phyloP scores from a whole-genome alignment of 1,284 basidiomycete genomes.

The Ustilago shanxiensis region DNA sequence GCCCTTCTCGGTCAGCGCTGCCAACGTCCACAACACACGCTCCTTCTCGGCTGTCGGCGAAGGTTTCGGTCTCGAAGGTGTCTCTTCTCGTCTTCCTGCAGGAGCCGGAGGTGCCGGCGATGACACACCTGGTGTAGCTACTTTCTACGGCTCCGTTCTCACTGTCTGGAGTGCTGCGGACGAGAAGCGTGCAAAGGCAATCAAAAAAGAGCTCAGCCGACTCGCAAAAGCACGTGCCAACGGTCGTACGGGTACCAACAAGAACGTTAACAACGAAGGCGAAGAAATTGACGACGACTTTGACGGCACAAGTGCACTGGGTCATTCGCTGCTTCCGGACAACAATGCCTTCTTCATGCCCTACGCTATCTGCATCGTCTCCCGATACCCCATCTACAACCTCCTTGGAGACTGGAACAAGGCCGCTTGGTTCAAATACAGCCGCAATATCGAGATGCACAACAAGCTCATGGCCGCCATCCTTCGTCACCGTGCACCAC shows the following conservation, averaged over 20 bases:
- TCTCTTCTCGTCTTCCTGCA: conserved; percentile 79
- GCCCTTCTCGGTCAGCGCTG: conserved; percentile 46
- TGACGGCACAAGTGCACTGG: conserved; percentile 37
- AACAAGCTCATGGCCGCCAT: conserved; percentile 69
- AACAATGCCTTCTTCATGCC: conserved; percentile 67
- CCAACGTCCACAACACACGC: conserved; percentile 56
- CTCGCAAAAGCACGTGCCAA: conserved; percentile 40
- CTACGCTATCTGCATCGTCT: conserved; percentile 68
- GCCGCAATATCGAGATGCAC: conserved; percentile 69
- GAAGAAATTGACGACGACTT: conserved; percentile 41
- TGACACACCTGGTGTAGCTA: conserved; percentile 51
- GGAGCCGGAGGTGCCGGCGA: conserved; percentile 42
- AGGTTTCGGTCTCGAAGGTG: conserved; percentile 75
- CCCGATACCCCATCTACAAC: conserved; percentile 67
- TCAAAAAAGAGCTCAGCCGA: conserved; percentile 59
- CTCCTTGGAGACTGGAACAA: conserved; percentile 69
- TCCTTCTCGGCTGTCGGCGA: conserved; percentile 71
- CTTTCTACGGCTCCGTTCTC: conserved; percentile 63
- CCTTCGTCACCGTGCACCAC: conserved; percentile 66
- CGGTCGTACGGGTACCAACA: conserved; percentile 26
- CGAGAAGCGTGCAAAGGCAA: conserved; percentile 57
- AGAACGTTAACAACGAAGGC: conserved; percentile 33
- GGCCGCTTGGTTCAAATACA: conserved; percentile 70
- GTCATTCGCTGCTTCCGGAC: conserved; percentile 53
- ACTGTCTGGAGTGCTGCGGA: conserved; percentile 62